These are phyloP conservation scores for Aspergillus wentii DNA, from an alignment of 495 filamentous ascomycete species.

Conservation along the genomic window DNA sequence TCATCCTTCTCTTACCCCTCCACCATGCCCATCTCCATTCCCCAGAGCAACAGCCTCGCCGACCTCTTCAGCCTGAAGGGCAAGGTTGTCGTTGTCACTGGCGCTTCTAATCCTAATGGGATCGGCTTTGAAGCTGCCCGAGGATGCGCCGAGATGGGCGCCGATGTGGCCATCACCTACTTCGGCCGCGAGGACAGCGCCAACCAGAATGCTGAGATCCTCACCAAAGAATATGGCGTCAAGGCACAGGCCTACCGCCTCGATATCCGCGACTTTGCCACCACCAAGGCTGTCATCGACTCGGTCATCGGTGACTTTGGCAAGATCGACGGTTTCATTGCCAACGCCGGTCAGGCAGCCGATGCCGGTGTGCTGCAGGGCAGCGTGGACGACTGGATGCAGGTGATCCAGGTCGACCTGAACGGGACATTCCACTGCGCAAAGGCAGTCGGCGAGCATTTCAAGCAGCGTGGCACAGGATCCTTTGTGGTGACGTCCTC, in stretches of 20 bases:
- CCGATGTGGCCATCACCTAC: slow-evolving; percentile 56
- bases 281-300: slow-evolving; percentile 31
- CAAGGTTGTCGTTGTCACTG: slow-evolving; percentile 43
- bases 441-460: slow-evolving; percentile 50
- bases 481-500: slow-evolving; percentile 51
- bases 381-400: slow-evolving; percentile 51
- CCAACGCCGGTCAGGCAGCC: slow-evolving; percentile 55
- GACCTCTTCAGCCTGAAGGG: neutral
- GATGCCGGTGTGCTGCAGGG: slow-evolving; percentile 51
- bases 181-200: slow-evolving; percentile 43
- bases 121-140: slow-evolving; percentile 61
- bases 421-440: slow-evolving; percentile 56
- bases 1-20: no score
- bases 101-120: slow-evolving; percentile 52
- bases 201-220: slow-evolving; percentile 29
- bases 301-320: slow-evolving; percentile 49
- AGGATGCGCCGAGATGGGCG: slow-evolving; percentile 58
- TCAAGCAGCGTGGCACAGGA: slow-evolving; percentile 46
- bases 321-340: slow-evolving; percentile 52
- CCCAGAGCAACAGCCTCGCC: neutral
- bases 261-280: slow-evolving; percentile 32
- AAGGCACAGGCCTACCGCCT: slow-evolving; percentile 52
- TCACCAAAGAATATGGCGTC: slow-evolving; percentile 47
- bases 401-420: slow-evolving; percentile 51
- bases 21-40: neutral